Base-by-base conservation (phyloP, 2,329 filamentous ascomycete genomes). In the Penicillium hesseltinei region DNA sequence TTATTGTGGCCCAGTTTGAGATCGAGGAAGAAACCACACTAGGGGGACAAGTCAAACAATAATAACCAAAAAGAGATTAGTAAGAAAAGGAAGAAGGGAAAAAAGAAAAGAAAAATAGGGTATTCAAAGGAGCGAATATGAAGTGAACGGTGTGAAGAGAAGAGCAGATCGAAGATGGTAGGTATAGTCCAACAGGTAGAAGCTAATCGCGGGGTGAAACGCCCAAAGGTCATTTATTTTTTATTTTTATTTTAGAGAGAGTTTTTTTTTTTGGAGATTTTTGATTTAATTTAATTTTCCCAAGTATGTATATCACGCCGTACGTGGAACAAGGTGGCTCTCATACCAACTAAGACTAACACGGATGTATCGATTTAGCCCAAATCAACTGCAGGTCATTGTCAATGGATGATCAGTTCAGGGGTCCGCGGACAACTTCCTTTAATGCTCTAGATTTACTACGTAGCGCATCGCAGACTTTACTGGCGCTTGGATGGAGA, bases 131-230 rank as follows among this genome's bases (percentile, higher is more conserved):
- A 68, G 61, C 62, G 58, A 65, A 66, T 56, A 51, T 61, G 61
- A 64, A 64, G 61, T 62, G 62, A 57, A 63, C 51, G 40, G 60
- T 60, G 45, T 58, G 42, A 48, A 53, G 53, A 53, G 53, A 49
- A 58, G 49, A 56, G 61, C 59, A 65, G 58, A 59, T 61, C 58
- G 59, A 64, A 57, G 48, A 67, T 57, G 58, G 57, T 52, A 52
- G 58, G 59, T 66, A 66, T 65, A 66, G 63, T 64, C 54, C 58
- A 63, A 57, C 58, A 61, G 61, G 64, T 54, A 59, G 62, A 70
- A 66, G 66, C 69, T 71, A 72, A 71, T 70, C 67, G 69, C 69
- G 70, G 70, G 70, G 69, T 72, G 70, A 72, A 72, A 72, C 69
- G 65, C 60, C 65, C 63, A 68, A 64, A 54, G 62, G 58, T 31